Conservation (phyloP, 257 asterid genomes). For the Ocimum tenuiflorum region DNA sequence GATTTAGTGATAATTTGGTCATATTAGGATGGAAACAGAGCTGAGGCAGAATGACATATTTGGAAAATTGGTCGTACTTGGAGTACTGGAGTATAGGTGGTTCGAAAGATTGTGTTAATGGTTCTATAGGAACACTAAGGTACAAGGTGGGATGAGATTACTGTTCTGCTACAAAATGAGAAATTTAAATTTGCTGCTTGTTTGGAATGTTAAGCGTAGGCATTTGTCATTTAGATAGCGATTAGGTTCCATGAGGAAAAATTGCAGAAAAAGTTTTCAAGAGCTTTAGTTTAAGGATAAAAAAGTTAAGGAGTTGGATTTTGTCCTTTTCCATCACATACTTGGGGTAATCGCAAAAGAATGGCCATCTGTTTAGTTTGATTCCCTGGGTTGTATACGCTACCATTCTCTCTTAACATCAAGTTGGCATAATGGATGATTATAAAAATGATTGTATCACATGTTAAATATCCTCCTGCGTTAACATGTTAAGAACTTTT, state of each 20-base stretch:
- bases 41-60: background rate
- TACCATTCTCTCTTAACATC: too few relatives aligned
- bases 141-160: background rate
- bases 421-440: too few relatives aligned
- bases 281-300: too few relatives aligned
- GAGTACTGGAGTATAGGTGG: background rate
- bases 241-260: too few relatives aligned
- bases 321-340: background rate
- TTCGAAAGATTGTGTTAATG: background rate
- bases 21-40: background rate
- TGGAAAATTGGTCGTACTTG: slow-evolving; percentile 7
- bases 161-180: background rate
- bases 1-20: background rate
- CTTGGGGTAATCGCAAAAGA: background rate
- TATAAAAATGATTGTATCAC: too few relatives aligned
- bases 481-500: too few relatives aligned
- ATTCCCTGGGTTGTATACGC: background rate
- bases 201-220: too few relatives aligned
- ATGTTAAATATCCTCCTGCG: too few relatives aligned
- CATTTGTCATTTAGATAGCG: too few relatives aligned
- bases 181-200: background rate
- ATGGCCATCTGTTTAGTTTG: background rate
- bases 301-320: background rate
- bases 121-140: background rate
- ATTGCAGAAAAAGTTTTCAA: too few relatives aligned